Base-by-base conservation (phyloP, 768 basidiomycete species). In the Omphalotus guepiniiformis region DNA sequence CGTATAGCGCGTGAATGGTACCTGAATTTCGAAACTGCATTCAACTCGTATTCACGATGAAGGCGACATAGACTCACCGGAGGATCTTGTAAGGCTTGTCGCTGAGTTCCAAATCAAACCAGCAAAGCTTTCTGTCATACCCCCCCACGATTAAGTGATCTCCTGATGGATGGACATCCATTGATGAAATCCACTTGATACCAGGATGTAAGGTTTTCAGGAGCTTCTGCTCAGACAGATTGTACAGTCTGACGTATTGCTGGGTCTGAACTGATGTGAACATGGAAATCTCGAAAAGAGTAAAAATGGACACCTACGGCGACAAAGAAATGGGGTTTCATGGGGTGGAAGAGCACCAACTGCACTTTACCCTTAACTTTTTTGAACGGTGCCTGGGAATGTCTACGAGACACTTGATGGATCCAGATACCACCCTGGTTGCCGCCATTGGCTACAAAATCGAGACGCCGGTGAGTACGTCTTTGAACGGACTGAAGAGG, bases 331-430 rank as follows among this genome's bases (percentile, higher is more conserved):
- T 94, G 83, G 4, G 96, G 92, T 64, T 92, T 93, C 23, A 74
- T 68, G 3, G 96, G 96, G 67, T 99, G 96, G 80, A 99, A 99
- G 34, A 88, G 75, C 18, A 96, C 94, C 39, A 84, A 69, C 66
- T 99, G 96, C 7, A 97, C 85, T 12, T 79, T 62, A 26, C 96
- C 96, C 66, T 90, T 90, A 54, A 95, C 80, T 65, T 93, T 94
- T 65, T 87, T 93, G 82, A 99, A 98, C 9, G 96, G 96, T 4
- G 93, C 91, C 68, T 99, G 96, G 3, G 95, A 97, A 65, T 96
- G 88, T 62, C 93, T 83, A 51, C 88, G 85, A 23, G 89, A 86
- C 15, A 96, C 64, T 61, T 99, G 96, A 62, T 99, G 96, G 42
- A 99, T 96, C 82, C 95, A 93, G 23, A 97, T 89, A 37, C 83